These are phyloP conservation scores for Tuber borchii DNA, from an alignment of 495 filamentous ascomycete genomes.

Conservation along the genomic window DNA sequence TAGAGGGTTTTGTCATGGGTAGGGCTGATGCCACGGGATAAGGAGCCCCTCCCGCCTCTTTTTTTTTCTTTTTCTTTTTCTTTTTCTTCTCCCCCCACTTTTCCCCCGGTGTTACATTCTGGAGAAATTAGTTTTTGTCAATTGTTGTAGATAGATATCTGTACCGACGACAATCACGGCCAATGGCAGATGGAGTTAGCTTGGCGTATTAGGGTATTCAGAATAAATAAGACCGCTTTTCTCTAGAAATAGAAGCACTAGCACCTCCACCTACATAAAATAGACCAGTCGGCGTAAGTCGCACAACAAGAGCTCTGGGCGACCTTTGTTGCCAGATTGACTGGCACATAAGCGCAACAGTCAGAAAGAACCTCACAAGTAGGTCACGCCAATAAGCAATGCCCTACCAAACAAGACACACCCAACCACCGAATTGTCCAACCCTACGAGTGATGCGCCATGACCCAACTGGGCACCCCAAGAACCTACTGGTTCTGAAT, in stretches of 20 bases:
- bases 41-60: background rate
- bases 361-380: background rate
- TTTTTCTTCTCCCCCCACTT: background rate
- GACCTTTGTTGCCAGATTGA: background rate
- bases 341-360: background rate
- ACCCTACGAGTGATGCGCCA: background rate
- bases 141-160: conserved; percentile 2
- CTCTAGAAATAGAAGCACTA: background rate
- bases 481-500: background rate
- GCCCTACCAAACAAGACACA: background rate
- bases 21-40: background rate
- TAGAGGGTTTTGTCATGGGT: background rate
- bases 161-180: background rate
- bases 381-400: background rate
- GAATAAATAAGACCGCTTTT: background rate
- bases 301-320: background rate
- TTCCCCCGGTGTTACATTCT: background rate
- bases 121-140: background rate
- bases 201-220: background rate
- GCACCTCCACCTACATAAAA: background rate
- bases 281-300: background rate
- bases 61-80: background rate
- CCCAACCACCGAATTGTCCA: background rate
- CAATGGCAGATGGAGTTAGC: background rate
- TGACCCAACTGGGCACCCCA: background rate